Evolutionary conservation across 2,329 filamentous ascomycete species (phyloP).

Genomic region (Alternaria postmessia): DNA sequence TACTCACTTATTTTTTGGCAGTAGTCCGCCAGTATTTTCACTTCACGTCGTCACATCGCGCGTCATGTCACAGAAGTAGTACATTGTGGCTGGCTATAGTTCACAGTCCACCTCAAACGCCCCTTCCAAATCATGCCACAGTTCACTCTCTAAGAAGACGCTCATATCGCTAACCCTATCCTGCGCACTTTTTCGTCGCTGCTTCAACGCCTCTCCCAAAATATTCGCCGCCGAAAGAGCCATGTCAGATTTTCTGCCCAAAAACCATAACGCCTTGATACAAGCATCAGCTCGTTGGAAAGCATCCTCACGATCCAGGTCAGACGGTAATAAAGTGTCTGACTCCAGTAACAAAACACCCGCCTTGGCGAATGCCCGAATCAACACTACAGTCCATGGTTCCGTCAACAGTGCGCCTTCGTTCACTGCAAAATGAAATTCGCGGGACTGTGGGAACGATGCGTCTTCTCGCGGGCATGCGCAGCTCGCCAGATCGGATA

Average conservation of each 20-base stretch:
- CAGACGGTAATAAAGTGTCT: conserved; percentile 28
- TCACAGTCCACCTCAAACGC: conserved; percentile 31
- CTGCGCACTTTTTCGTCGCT: conserved; percentile 32
- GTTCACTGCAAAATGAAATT: conserved; percentile 63
- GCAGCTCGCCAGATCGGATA: conserved; percentile 60
- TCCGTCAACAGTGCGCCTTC: conserved; percentile 66
- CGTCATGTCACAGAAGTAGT: conserved; percentile 1
- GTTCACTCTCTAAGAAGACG: conserved; percentile 32
- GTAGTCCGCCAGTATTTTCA: not conserved
- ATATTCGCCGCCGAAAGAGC: conserved; percentile 52
- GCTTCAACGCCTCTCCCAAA: conserved; percentile 46
- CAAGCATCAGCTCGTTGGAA: conserved; percentile 58
- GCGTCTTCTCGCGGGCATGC: conserved; percentile 49
- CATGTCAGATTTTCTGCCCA: conserved; percentile 66
- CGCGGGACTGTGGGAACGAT: conserved; percentile 45
- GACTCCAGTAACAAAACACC: conserved; percentile 53
- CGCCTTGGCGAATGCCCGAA: conserved; percentile 62
- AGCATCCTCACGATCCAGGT: conserved; percentile 31
- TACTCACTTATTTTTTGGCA: not conserved
- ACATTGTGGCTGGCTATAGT: conserved; percentile 13
- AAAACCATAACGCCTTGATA: conserved; percentile 62
- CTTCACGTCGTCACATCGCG: not conserved
- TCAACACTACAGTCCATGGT: conserved; percentile 66
- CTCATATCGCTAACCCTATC: conserved; percentile 37
- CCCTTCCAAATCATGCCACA: conserved; percentile 37